These are phyloP conservation scores for Calonectria crousiana DNA, from an alignment of 2,329 filamentous ascomycete species.

Conservation along the genomic window DNA sequence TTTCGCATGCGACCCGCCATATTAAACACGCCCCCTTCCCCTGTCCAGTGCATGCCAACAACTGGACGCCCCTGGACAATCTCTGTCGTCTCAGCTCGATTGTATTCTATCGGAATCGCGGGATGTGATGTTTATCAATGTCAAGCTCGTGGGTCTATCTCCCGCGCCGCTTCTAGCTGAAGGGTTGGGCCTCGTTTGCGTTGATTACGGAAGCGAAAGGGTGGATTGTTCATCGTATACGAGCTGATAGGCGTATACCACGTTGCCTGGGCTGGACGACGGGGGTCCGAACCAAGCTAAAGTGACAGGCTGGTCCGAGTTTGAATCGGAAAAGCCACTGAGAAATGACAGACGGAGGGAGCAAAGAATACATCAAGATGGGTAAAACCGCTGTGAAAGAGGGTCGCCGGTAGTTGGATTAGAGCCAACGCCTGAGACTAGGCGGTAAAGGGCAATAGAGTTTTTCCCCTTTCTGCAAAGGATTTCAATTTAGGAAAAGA, in stretches of 20 bases:
- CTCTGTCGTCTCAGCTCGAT: conserved; percentile 27
- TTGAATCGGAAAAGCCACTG: not conserved
- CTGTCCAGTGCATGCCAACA: conserved; percentile 36
- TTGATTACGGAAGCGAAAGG: not conserved
- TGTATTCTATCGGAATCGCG: conserved; percentile 13
- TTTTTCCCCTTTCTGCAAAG: conserved; percentile 14
- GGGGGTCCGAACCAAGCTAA: not conserved
- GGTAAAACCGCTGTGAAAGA: conserved; percentile 8
- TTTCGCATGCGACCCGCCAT: conserved; percentile 24
- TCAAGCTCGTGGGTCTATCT: conserved; percentile 32
- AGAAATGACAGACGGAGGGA: not conserved
- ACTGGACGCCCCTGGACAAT: conserved; percentile 36
- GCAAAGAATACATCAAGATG: conserved; percentile 23
- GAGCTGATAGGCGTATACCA: conserved; percentile 2
- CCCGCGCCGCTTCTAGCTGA: conserved; percentile 15
- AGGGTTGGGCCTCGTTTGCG: conserved; percentile 9
- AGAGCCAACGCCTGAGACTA: conserved; percentile 31
- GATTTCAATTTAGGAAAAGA: conserved; percentile 10
- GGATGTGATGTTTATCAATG: conserved; percentile 35
- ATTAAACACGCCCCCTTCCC: conserved; percentile 27
- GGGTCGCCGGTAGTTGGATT: conserved; percentile 31
- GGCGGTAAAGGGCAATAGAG: conserved; percentile 28
- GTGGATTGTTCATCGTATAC: conserved; percentile 6
- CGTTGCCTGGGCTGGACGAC: conserved; percentile 1
- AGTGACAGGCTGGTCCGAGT: conserved; percentile 5